Base-by-base conservation (phyloP, 495 filamentous ascomycete genomes). In the Physcia stellaris region DNA sequence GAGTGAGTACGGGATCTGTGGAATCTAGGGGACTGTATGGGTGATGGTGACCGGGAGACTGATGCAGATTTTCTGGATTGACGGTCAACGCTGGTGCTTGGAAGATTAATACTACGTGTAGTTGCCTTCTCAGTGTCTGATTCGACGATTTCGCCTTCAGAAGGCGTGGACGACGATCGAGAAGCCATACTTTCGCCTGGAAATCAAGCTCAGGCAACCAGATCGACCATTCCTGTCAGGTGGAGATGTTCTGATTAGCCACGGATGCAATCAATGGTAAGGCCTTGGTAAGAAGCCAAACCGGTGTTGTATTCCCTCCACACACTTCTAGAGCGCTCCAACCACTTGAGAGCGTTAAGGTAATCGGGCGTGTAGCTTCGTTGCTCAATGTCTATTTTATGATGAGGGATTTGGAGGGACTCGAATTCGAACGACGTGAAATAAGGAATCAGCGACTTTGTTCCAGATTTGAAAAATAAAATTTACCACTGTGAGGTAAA, bases 131-230 rank as follows among this genome's bases (percentile, higher is more conserved):
- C 75, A 66, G 63, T 68, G 61, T 63, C 69, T 61, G 74, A 73
- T 63, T 81, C 84, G 64, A 80, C 62, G 60, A 93, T 86, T 73
- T 94, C 86, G 61, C 86, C 86, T 66, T 93, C 82, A 64, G 67
- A 71, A 50, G 62, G 65, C 49, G 60, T 62, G 48, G 67, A 70
- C 34, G 52, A 54, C 48, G 61, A 67, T 50, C 59, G 61, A 46
- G 61, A 55, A 49, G 59, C 55, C 61, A 64, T 57, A 46, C 24
- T 46, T 17, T 39, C 39, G 46, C 28, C 39, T 35, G 32, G 24
- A 15, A 34, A 15, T n/a, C 39, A 36, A 29, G 15, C 26, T 32
- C 11, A 1, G 4, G 19, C 15, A 19, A 22, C 32, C 28, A 11
- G 30, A 33, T 15, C 17, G 12, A 26, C 40, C 40, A 27, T 26